Evolutionary conservation across 257 asterid genomes (phyloP).

Genomic region (Anisodus tanguticus): DNA sequence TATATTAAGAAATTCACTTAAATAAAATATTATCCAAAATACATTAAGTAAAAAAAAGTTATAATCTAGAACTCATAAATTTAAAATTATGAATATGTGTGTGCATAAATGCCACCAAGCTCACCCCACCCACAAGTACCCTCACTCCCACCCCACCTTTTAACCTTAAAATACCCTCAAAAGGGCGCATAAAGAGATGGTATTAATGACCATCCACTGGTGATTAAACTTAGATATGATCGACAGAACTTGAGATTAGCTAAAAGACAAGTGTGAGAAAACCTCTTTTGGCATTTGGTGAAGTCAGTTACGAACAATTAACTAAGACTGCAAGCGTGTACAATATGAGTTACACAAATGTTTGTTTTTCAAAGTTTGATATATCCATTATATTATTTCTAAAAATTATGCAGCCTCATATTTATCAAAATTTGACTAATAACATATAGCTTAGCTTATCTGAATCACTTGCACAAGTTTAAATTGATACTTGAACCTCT

Average conservation of each 20-base stretch:
- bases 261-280: constrained; percentile 5
- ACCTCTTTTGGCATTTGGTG: constrained; percentile 25
- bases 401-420: no score
- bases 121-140: background rate
- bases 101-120: no score
- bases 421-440: background rate
- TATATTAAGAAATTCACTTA: no score
- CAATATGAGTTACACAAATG: background rate
- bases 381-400: background rate
- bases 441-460: background rate
- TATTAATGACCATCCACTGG: background rate
- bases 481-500: background rate
- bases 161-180: background rate
- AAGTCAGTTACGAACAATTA: constrained; percentile 18
- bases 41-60: no score
- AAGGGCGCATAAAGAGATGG: background rate
- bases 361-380: background rate
- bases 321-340: background rate
- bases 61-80: no score
- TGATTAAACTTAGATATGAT: background rate
- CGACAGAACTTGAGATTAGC: background rate
- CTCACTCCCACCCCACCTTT: no score
- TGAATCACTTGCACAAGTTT: background rate
- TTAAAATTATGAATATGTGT: no score
- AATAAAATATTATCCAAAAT: no score